Evolutionary conservation across 2,329 filamentous ascomycete species (phyloP).

Genomic region (Bipolaris bicolor): DNA sequence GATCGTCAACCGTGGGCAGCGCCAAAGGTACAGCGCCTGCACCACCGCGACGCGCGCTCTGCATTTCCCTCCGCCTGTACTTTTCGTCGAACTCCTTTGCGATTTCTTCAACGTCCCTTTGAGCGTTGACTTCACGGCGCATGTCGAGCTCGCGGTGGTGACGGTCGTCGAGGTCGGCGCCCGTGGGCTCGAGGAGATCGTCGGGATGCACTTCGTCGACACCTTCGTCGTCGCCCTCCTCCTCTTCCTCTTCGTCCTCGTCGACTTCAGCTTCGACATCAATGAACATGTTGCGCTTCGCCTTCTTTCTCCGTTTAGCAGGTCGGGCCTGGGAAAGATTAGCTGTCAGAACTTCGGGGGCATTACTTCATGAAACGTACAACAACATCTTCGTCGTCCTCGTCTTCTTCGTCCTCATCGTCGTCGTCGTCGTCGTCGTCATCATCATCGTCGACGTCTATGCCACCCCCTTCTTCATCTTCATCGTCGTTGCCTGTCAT

Average conservation of each 20-base stretch:
- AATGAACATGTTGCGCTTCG: slow-evolving; percentile 83
- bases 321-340: slow-evolving; percentile 64
- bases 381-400: slow-evolving; percentile 62
- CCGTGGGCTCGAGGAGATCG: slow-evolving; percentile 79
- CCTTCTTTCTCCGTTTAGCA: slow-evolving; percentile 77
- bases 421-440: slow-evolving; percentile 63
- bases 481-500: slow-evolving; percentile 50
- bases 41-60: slow-evolving; percentile 38
- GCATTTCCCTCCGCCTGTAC: slow-evolving; percentile 72
- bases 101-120: slow-evolving; percentile 91
- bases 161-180: slow-evolving; percentile 84
- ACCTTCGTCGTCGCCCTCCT: slow-evolving; percentile 81
- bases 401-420: slow-evolving; percentile 62
- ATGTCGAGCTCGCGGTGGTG: slow-evolving; percentile 94
- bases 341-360: slow-evolving; percentile 15
- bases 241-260: slow-evolving; percentile 82
- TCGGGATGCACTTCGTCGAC: slow-evolving; percentile 90
- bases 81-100: slow-evolving; percentile 81
- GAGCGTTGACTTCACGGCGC: slow-evolving; percentile 82
- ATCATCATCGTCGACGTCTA: slow-evolving; percentile 61
- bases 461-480: slow-evolving; percentile 60
- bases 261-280: slow-evolving; percentile 99
- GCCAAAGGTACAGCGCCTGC: slow-evolving; percentile 61
- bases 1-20: slow-evolving; percentile 91
- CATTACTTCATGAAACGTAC: slow-evolving; percentile 21